Evolutionary conservation across 169 alveolate species (phyloP).

Genomic region (Eimeria tenella): DNA sequence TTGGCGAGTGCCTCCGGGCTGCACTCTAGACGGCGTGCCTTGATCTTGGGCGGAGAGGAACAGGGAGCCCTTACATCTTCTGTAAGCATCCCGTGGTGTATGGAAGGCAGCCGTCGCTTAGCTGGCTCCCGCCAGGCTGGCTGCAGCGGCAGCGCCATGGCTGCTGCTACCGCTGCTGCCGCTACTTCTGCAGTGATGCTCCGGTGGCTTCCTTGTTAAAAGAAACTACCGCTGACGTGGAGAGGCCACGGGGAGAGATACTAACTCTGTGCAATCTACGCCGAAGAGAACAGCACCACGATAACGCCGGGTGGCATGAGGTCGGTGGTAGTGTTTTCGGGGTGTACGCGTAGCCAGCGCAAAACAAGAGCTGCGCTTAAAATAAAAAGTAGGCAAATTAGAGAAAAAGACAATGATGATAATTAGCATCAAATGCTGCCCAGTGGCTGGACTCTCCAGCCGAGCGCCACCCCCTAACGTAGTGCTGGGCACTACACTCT

Average conservation of each 20-base stretch:
- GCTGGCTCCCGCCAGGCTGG: constrained; percentile 69
- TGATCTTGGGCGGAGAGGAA: constrained; percentile 56
- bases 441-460: not conserved
- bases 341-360: not conserved
- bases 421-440: not conserved
- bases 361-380: not conserved
- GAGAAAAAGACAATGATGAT: not conserved
- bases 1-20: not conserved
- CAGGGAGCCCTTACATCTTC: constrained; percentile 30
- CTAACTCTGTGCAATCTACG: constrained; percentile 7
- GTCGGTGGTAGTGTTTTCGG: constrained; percentile 1
- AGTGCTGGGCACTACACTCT: too few species aligned
- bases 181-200: constrained; percentile 25
- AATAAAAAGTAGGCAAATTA: constrained; percentile 36
- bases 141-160: constrained; percentile 73
- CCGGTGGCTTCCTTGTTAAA: not conserved
- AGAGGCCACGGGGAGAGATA: not conserved
- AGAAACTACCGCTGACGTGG: constrained; percentile 7
- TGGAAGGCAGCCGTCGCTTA: constrained; percentile 68
- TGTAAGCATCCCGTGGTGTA: not conserved
- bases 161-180: constrained; percentile 37
- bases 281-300: constrained; percentile 12
- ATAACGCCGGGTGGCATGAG: constrained; percentile 19
- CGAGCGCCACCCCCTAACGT: constrained; percentile 41
- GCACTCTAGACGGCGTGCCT: constrained; percentile 69